Conservation (phyloP, 2,329 filamentous ascomycete species). For the Pseudopyrenochaeta lycopersici region DNA sequence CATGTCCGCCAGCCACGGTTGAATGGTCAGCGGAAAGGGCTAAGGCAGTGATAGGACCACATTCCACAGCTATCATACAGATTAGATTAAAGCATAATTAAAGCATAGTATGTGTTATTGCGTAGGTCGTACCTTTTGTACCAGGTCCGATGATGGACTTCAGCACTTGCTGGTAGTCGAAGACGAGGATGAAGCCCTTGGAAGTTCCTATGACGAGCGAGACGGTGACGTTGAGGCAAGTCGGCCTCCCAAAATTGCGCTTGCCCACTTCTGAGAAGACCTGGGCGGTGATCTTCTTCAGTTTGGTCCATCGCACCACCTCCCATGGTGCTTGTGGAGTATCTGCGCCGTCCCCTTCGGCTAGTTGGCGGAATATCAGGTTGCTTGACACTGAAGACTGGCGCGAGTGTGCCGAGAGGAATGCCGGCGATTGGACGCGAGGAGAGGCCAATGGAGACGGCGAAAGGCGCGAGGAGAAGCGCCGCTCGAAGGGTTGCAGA, state of each 20-base stretch:
- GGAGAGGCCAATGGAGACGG: conserved; percentile 68
- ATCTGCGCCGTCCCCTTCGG: conserved; percentile 57
- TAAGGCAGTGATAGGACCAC: conserved; percentile 84
- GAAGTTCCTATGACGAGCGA: conserved; percentile 91
- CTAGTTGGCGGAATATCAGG: conserved; percentile 65
- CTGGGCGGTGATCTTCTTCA: conserved; percentile 88
- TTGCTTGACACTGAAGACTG: conserved; percentile 82
- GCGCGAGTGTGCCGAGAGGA: conserved; percentile 79
- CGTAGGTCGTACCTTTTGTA: conserved; percentile 74
- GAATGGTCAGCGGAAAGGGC: conserved; percentile 94
- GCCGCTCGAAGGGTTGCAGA: conserved; percentile 90
- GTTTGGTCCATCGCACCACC: conserved; percentile 92
- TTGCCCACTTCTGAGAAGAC: conserved; percentile 92
- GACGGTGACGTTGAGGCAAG: conserved; percentile 87
- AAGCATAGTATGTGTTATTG: neutral
- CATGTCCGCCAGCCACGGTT: conserved; percentile 89
- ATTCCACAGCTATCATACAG: conserved; percentile 77
- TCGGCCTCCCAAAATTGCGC: conserved; percentile 90
- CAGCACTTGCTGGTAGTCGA: conserved; percentile 95
- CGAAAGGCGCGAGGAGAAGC: conserved; percentile 87
- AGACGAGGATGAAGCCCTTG: conserved; percentile 92
- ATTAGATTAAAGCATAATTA: conserved; percentile 38
- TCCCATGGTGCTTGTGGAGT: conserved; percentile 89
- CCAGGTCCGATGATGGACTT: conserved; percentile 94
- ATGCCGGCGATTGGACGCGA: conserved; percentile 77